Evolutionary conservation across 805 yeast genomes (phyloP).

Genomic region (Candida glaebosa): DNA sequence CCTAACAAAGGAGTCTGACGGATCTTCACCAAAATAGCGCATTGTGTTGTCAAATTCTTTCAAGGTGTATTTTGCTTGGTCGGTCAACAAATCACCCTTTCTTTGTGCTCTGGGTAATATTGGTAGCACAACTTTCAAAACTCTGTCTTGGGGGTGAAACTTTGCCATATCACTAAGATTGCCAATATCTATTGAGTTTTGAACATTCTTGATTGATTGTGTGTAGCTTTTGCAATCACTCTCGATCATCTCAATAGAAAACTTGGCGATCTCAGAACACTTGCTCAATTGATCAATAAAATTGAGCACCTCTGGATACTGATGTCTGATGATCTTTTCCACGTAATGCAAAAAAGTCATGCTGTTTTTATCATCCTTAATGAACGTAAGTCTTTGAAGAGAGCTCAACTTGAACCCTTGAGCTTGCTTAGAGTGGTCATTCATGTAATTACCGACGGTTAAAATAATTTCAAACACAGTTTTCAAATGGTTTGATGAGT

Average conservation of each 20-base stretch:
- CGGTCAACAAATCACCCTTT: constrained; percentile 47
- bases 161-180: constrained; percentile 58
- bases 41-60: constrained; percentile 55
- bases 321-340: constrained; percentile 61
- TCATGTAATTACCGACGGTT: constrained; percentile 78
- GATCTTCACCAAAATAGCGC: constrained; percentile 72
- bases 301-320: constrained; percentile 60
- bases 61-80: constrained; percentile 49
- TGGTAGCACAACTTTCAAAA: constrained; percentile 52
- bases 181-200: constrained; percentile 56
- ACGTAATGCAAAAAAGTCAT: constrained; percentile 73
- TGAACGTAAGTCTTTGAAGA: constrained; percentile 63
- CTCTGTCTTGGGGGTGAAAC: constrained; percentile 65
- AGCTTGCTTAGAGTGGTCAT: constrained; percentile 63
- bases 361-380: constrained; percentile 67
- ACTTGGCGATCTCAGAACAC: constrained; percentile 52
- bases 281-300: constrained; percentile 59
- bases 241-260: constrained; percentile 60
- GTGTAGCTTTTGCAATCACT: constrained; percentile 56
- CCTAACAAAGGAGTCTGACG: constrained; percentile 49
- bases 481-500: constrained; percentile 50
- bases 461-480: constrained; percentile 62
- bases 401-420: constrained; percentile 70
- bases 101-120: constrained; percentile 52
- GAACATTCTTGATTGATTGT: constrained; percentile 48